Conservation (phyloP, 2,329 filamentous ascomycete genomes). For the Torrubiella hemipterigena region DNA sequence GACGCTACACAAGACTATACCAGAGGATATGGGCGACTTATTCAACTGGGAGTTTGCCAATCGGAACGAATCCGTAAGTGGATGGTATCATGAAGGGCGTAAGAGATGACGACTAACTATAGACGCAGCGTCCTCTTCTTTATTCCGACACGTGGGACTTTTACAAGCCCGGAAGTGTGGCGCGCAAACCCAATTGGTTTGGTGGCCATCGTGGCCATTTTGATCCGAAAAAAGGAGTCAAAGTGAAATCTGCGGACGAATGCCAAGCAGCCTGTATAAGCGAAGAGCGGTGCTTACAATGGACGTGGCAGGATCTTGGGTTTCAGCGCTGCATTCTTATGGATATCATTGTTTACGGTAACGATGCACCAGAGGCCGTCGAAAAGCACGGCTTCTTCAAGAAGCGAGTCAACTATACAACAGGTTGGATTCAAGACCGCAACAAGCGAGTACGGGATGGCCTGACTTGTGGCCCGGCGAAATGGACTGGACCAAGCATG, state of each 20-base stretch:
- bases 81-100: background rate
- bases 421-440: no score
- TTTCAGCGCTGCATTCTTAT: no score
- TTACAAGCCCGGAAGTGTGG: background rate
- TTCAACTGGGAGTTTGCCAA: slow-evolving; percentile 7
- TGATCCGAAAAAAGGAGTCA: background rate
- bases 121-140: background rate
- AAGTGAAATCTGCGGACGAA: background rate
- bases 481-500: no score
- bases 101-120: background rate
- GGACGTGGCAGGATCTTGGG: background rate
- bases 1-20: slow-evolving; percentile 7
- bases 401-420: no score
- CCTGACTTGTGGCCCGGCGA: no score
- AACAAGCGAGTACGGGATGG: no score
- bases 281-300: slow-evolving; percentile 8
- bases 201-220: background rate
- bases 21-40: slow-evolving; percentile 6
- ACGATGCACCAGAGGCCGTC: no score
- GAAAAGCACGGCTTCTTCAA: no score
- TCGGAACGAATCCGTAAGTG: slow-evolving; percentile 3
- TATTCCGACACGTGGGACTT: background rate
- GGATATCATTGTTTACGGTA: no score
- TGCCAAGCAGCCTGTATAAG: slow-evolving; percentile 4
- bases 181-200: background rate